A percentile compares a stretch with the other conserved stretches of the same genome.
These are phyloP conservation scores for Ascochyta pisi DNA, from an alignment of 2,329 filamentous ascomycete species.

Conservation along the genomic window DNA sequence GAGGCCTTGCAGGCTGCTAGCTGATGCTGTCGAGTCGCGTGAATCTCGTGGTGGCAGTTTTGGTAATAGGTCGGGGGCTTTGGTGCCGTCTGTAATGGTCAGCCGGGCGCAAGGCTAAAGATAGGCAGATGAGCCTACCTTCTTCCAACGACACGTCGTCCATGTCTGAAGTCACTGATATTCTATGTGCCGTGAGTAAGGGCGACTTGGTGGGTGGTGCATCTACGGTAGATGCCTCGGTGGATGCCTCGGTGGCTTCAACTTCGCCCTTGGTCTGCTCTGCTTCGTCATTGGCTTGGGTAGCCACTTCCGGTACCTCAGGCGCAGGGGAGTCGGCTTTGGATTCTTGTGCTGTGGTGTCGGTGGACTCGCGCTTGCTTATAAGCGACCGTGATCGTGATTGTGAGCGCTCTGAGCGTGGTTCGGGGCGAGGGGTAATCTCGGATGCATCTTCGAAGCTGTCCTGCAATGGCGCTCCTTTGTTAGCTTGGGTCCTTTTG, in stretches of 20 bases:
- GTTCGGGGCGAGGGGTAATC: constrained; percentile 53
- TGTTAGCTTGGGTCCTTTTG: constrained; percentile 18
- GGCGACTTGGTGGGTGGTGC: constrained; percentile 57
- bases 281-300: constrained; percentile 18
- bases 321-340: constrained; percentile 8
- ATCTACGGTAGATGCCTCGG: constrained; percentile 25
- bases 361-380: constrained; percentile 39
- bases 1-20: constrained; percentile 66
- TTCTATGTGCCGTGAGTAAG: constrained; percentile 59
- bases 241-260: constrained; percentile 28
- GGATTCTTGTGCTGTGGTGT: constrained; percentile 6
- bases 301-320: constrained; percentile 18
- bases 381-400: constrained; percentile 63
- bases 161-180: constrained; percentile 63
- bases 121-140: constrained; percentile 55
- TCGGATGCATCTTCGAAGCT: constrained; percentile 84
- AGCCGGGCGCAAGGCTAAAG: constrained; percentile 21
- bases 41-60: constrained; percentile 63
- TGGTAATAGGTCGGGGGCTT: constrained; percentile 46
- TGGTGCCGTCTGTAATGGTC: constrained; percentile 37
- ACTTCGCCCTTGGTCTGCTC: constrained; percentile 16
- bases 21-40: constrained; percentile 49
- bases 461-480: constrained; percentile 59
- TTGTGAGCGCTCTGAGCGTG: constrained; percentile 47
- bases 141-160: constrained; percentile 70